Conservation (phyloP, 495 filamentous ascomycete species). For the Jackrogersella multiformis region DNA sequence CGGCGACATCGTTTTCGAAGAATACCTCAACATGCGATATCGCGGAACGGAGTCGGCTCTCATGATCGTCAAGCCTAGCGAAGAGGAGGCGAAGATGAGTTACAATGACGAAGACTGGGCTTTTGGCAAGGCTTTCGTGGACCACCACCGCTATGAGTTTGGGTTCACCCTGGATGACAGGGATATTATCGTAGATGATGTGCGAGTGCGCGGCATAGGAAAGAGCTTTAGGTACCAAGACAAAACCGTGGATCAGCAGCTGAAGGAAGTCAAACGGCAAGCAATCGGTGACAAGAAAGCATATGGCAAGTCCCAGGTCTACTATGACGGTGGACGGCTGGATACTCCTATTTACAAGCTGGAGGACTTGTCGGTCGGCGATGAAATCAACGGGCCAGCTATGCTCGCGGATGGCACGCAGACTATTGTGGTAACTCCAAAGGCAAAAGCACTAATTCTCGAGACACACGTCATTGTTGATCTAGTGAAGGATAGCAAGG, state of each 20-base stretch:
- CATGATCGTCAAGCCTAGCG: constrained; percentile 76
- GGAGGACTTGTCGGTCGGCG: constrained; percentile 77
- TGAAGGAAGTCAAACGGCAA: constrained; percentile 68
- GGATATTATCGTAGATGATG: constrained; percentile 92
- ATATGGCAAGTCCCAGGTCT: constrained; percentile 66
- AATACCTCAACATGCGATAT: constrained; percentile 91
- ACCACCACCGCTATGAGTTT: constrained; percentile 92
- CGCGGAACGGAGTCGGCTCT: constrained; percentile 87
- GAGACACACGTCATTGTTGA: constrained; percentile 79
- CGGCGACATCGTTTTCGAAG: constrained; percentile 78
- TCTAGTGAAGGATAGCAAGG: constrained; percentile 65
- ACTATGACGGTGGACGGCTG: constrained; percentile 77
- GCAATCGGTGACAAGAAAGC: constrained; percentile 61
- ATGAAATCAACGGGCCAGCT: constrained; percentile 82
- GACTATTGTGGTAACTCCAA: constrained; percentile 91
- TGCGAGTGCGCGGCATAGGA: constrained; percentile 86
- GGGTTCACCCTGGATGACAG: constrained; percentile 89
- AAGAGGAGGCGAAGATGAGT: constrained; percentile 66
- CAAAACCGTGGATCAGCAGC: constrained; percentile 81
- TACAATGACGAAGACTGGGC: constrained; percentile 74
- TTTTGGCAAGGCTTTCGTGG: constrained; percentile 83
- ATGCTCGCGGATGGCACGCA: constrained; percentile 95
- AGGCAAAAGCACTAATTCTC: constrained; percentile 75
- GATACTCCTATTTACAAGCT: constrained; percentile 89
- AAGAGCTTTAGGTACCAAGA: constrained; percentile 83